Conservation (phyloP, 225 moss, liverwort and hornwort species). For the Polytrichum commune region DNA sequence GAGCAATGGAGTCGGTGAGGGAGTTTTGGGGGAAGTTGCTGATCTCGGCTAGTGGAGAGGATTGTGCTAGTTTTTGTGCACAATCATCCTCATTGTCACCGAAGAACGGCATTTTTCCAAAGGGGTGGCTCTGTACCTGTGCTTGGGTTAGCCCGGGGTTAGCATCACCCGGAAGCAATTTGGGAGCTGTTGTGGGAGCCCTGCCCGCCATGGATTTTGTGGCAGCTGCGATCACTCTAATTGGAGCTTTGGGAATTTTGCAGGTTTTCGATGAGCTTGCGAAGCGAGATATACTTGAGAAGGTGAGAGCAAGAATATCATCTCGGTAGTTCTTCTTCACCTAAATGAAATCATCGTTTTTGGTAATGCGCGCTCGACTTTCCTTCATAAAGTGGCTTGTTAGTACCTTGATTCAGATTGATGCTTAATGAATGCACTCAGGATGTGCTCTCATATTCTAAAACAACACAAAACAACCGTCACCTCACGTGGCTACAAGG, state of each 20-base stretch:
- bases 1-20: too few relatives aligned
- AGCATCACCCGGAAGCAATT: slow-evolving; percentile 9
- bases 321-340: background rate
- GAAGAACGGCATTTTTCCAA: background rate
- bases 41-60: too few relatives aligned
- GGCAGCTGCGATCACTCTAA: slow-evolving; percentile 45
- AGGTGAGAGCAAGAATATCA: slow-evolving; percentile 26
- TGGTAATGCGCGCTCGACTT: too few relatives aligned
- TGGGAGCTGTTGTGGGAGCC: slow-evolving; percentile 3
- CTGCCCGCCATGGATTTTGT: slow-evolving; percentile 45
- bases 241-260: slow-evolving; percentile 54
- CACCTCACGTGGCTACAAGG: too few relatives aligned
- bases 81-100: too few relatives aligned
- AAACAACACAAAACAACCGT: too few relatives aligned
- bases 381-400: too few relatives aligned
- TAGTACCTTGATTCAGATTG: background rate
- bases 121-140: slow-evolving; percentile 30
- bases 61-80: too few relatives aligned
- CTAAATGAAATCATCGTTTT: too few relatives aligned
- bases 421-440: background rate
- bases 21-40: too few relatives aligned
- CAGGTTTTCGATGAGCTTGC: slow-evolving; percentile 78
- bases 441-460: too few relatives aligned
- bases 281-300: slow-evolving; percentile 65
- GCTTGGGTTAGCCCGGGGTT: slow-evolving; percentile 32